Conservation (phyloP, 306 rosid species). For the Vicia faba region DNA sequence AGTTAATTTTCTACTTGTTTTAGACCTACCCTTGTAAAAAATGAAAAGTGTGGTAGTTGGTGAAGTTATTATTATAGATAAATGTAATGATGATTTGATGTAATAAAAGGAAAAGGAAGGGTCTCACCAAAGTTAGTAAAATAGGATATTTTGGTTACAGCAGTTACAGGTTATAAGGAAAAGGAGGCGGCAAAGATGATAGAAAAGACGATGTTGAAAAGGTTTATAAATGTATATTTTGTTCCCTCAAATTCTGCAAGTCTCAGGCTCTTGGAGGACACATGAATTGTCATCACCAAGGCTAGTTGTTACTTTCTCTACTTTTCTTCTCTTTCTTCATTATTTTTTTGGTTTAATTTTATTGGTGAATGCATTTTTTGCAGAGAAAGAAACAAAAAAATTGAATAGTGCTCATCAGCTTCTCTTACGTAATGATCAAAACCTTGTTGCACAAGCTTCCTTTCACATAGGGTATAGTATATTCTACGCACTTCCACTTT, state of each 20-base stretch:
- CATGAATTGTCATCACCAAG: slow-evolving; percentile 99
- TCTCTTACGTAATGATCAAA: slow-evolving; percentile 23
- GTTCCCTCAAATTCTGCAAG: slow-evolving; percentile 99
- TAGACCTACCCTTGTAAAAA: neutral
- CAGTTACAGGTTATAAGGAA: slow-evolving; percentile 54
- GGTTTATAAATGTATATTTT: slow-evolving; percentile 96
- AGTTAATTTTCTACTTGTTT: neutral
- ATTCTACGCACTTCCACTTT: no score
- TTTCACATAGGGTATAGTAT: slow-evolving; percentile 8
- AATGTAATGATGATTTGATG: neutral
- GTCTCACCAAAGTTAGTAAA: slow-evolving; percentile 45
- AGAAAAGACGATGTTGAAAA: slow-evolving; percentile 69
- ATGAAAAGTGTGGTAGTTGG: neutral
- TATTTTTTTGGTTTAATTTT: neutral
- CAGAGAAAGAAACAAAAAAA: slow-evolving; percentile 17
- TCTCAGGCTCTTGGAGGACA: slow-evolving; percentile 99
- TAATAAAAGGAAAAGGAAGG: slow-evolving; percentile 35
- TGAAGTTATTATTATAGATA: neutral
- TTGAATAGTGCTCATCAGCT: slow-evolving; percentile 21
- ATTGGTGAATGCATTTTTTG: neutral
- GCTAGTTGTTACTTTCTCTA: slow-evolving; percentile 24
- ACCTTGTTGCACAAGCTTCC: slow-evolving; percentile 21
- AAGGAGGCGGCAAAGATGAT: slow-evolving; percentile 72
- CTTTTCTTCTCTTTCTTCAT: neutral
- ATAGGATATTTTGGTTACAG: slow-evolving; percentile 45